phyloP scores from a whole-genome alignment of 2,329 filamentous ascomycete genomes.

The Amesomyces nigricolor region DNA sequence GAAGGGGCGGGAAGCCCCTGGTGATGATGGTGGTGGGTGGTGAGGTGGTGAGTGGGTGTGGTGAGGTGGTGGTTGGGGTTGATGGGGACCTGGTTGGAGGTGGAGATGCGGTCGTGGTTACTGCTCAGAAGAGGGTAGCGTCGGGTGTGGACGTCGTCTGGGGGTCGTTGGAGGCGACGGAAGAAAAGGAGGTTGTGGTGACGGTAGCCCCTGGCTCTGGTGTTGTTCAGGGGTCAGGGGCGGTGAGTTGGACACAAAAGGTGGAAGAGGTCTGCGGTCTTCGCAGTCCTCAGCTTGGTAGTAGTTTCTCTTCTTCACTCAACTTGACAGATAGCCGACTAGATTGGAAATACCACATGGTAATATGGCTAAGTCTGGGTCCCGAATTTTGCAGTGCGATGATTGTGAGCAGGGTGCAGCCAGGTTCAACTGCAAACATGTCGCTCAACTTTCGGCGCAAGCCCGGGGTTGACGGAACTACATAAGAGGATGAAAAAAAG shows the following conservation, averaged over 20 bases:
- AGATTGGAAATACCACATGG: constrained; percentile 2
- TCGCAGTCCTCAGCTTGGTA: background rate
- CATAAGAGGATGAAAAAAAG: too few relatives aligned
- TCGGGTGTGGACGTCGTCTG: background rate
- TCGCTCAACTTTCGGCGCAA: too few relatives aligned
- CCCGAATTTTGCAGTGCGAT: background rate
- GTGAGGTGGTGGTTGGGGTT: background rate
- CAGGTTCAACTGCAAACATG: too few relatives aligned
- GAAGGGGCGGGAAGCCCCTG: constrained; percentile 28
- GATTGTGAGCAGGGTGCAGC: too few relatives aligned
- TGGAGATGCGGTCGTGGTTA: background rate
- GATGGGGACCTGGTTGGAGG: background rate
- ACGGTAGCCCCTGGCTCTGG: background rate
- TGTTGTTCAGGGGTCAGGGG: background rate
- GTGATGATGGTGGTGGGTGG: constrained; percentile 5
- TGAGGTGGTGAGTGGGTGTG: background rate
- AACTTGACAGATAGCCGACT: background rate
- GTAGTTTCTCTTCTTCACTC: background rate
- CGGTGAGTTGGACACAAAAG: background rate
- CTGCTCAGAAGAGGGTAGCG: too few relatives aligned
- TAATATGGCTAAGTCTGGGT: background rate
- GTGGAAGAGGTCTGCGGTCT: constrained; percentile 1
- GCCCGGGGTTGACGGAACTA: too few relatives aligned
- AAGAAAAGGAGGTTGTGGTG: background rate
- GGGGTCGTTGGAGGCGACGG: background rate